These are phyloP conservation scores for Vitis rupestris DNA, from an alignment of 164 flowering plant species.

Conservation along the genomic window DNA sequence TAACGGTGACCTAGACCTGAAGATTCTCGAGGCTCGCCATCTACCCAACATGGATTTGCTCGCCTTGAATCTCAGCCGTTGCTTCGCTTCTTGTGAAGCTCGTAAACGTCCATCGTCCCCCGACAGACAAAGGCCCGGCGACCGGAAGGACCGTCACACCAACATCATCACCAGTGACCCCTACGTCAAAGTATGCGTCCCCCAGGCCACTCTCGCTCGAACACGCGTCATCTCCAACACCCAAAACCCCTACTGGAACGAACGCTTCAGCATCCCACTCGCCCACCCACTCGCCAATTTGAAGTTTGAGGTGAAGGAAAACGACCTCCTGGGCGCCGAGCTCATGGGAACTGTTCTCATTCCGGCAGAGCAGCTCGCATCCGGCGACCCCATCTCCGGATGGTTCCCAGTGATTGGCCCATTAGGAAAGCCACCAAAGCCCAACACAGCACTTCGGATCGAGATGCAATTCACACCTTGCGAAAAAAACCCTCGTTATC, in stretches of 20 bases:
- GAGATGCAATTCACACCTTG: neutral
- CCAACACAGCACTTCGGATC: neutral
- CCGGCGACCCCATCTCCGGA: neutral
- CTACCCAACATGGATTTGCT: conserved; percentile 47
- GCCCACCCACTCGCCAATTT: conserved; percentile 12
- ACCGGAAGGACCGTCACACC: too few species aligned
- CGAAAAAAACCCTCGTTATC: neutral
- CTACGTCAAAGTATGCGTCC: neutral
- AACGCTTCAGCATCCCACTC: conserved; percentile 15
- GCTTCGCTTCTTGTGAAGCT: conserved; percentile 18
- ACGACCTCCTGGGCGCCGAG: neutral
- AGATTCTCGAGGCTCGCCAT: conserved; percentile 27
- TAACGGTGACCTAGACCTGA: conserved; percentile 45
- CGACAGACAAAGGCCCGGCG: too few species aligned
- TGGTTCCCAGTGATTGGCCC: neutral
- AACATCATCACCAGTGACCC: conserved; percentile 12
- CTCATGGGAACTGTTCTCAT: neutral
- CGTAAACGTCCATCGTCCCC: too few species aligned
- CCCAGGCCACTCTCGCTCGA: conserved; percentile 11
- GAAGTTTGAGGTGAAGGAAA: conserved; percentile 7
- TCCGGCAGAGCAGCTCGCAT: neutral
- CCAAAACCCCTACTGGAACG: conserved; percentile 19
- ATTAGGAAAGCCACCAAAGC: neutral
- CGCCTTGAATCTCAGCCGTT: conserved; percentile 27
- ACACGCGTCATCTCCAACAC: conserved; percentile 12